Evolutionary conservation across 2,329 filamentous ascomycete genomes (phyloP).

Genomic region (Blastomyces parvus): DNA sequence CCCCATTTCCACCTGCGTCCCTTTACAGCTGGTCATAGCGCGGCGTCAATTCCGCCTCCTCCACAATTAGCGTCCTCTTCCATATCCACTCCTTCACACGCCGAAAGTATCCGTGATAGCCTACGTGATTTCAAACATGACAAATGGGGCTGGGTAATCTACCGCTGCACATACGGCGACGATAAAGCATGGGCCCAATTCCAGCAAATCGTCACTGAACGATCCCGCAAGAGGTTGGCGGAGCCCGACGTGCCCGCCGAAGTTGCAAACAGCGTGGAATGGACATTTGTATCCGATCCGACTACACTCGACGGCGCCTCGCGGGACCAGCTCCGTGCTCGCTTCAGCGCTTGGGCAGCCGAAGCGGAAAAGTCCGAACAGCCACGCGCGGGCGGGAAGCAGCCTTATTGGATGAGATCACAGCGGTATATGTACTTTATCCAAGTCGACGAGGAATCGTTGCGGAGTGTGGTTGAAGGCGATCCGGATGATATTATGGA

Average conservation of each 20-base stretch:
- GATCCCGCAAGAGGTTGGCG: neutral
- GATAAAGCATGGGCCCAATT: neutral
- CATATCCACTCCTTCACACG: neutral
- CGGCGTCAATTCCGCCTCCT: neutral
- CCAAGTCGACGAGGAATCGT: neutral
- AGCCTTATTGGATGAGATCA: neutral
- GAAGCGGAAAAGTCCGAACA: too few relatives aligned
- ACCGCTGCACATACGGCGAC: neutral
- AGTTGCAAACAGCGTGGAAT: neutral
- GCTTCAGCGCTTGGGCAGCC: neutral
- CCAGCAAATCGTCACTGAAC: neutral
- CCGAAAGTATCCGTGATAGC: neutral
- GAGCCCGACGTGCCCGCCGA: neutral
- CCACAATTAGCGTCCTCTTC: neutral
- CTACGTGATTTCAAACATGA: neutral
- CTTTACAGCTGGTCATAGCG: too few relatives aligned
- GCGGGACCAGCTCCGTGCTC: neutral
- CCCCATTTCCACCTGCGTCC: too few relatives aligned
- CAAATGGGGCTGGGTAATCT: neutral
- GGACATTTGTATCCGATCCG: neutral
- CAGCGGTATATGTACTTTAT: neutral
- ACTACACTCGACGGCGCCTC: neutral
- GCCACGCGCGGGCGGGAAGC: neutral
- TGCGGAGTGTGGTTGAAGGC: neutral
- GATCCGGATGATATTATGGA: neutral